Base-by-base conservation (phyloP, 306 rosid genomes). In the Begonia fuchsioides region DNA sequence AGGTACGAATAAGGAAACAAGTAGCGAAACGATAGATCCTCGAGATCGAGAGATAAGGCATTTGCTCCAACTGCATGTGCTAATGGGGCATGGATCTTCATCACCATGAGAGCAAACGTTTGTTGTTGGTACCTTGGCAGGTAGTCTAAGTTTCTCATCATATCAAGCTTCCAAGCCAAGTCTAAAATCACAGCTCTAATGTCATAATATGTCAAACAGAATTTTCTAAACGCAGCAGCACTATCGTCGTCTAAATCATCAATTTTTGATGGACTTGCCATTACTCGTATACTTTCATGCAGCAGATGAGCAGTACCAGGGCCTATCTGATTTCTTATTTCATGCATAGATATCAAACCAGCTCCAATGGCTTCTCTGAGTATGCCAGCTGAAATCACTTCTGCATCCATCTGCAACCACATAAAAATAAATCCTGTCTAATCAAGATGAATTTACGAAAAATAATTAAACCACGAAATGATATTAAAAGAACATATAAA, bases 51-150 rank as follows among this genome's bases (percentile, higher is more conserved):
- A 5, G 92, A 84, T 47, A 90, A 46, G 66, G 71, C 54, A 17
- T 74, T 76, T 11, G 83, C 72, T 59, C 93, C 95, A 39, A 84
- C 64, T 13, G 97, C 97, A 60, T 81, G 75, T 44, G 97, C 97
- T 16, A 90, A 62, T 13, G 97, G 97, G 1, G 94, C 94, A 55
- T 84, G 74, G 51, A 90, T 74, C 58, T 63, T 74, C 80, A 84
- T 73, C 19, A 82, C 92, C 56, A 79, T 74, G 32, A 90, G 69
- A 67, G 97, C 67, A 11, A 74, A 55, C 18, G 76, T 52, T 53
- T 84, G 97, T 70, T 81, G 97, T 59, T 72, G 76, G 66, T 80
- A 81, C 54, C 81, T 69, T 8, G 97, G 97, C 11, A 81, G 76
- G 46, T 72, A 72, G 44, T 67, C 62, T 13, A 90, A 67, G 57